Percentiles rank a stretch among this genome's conserved stretches.
phyloP scores from a whole-genome alignment of 2,329 filamentous ascomycete genomes.

The Fusarium heterosporum region DNA sequence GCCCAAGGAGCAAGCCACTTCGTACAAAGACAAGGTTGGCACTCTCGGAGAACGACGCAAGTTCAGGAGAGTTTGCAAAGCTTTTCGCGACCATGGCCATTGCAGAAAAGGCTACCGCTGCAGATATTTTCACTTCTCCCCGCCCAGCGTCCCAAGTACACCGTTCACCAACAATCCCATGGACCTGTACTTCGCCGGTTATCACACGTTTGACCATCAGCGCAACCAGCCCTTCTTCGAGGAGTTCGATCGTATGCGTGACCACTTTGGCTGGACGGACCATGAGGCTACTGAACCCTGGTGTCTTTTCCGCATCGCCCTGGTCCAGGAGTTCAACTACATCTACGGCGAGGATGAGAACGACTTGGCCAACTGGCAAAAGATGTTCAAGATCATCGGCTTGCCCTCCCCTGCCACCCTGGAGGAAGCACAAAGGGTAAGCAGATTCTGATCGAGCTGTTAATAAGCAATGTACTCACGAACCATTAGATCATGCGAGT shows the following conservation, averaged over 20 bases:
- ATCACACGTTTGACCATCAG: conserved; percentile 12
- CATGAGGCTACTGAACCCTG: neutral
- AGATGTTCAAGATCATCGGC: conserved; percentile 19
- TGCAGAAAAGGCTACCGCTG: neutral
- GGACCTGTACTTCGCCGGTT: conserved; percentile 23
- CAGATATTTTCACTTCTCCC: neutral
- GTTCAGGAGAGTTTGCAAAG: neutral
- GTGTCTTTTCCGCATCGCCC: conserved; percentile 4
- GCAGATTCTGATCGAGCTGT: fast-evolving
- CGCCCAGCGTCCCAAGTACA: neutral
- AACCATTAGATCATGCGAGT: conserved; percentile 5
- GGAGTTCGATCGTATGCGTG: conserved; percentile 10
- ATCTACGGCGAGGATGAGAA: conserved; percentile 20
- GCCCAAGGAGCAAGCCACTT: too few species aligned
- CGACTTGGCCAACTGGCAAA: conserved; percentile 14
- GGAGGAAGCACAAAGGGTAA: conserved; percentile 15
- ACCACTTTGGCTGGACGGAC: neutral
- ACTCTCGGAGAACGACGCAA: neutral
- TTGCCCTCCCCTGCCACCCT: conserved; percentile 12
- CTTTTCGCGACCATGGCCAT: neutral
- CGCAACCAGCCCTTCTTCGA: conserved; percentile 7
- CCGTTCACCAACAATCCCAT: conserved; percentile 2
- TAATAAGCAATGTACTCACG: neutral
- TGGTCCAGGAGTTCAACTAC: conserved; percentile 22
- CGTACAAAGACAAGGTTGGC: too few species aligned